A percentile compares a stretch with the other conserved stretches of the same genome.
Conservation (phyloP, 2,329 filamentous ascomycete genomes). For the Trichoderma polysporum region DNA sequence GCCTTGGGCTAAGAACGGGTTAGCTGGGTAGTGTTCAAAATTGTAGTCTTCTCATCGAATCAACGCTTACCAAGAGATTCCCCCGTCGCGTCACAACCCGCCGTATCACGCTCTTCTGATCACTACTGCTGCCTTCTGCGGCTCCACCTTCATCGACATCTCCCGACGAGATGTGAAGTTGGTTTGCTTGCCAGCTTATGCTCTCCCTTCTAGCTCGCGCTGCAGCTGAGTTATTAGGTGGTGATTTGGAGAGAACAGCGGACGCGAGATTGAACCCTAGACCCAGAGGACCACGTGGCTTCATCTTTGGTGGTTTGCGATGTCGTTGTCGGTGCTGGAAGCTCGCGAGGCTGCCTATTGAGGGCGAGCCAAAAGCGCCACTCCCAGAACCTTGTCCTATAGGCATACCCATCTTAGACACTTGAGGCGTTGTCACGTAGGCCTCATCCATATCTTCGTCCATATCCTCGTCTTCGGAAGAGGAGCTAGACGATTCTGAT, state of each 20-base stretch:
- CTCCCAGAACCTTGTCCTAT: conserved; percentile 50
- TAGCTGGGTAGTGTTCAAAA: conserved; percentile 28
- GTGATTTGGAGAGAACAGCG: conserved; percentile 65
- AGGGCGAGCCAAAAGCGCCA: conserved; percentile 66
- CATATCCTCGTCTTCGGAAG: conserved; percentile 68
- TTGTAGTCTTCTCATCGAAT: neutral
- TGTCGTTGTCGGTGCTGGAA: conserved; percentile 77
- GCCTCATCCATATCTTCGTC: conserved; percentile 77
- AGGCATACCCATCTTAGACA: conserved; percentile 57
- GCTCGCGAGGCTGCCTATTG: conserved; percentile 74
- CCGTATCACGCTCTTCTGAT: conserved; percentile 73
- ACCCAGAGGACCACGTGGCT: conserved; percentile 48
- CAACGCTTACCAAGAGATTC: conserved; percentile 74
- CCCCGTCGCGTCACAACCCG: conserved; percentile 82
- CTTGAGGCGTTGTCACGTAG: conserved; percentile 80
- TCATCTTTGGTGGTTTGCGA: conserved; percentile 64
- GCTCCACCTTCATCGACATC: conserved; percentile 59
- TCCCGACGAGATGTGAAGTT: conserved; percentile 75
- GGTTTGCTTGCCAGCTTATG: conserved; percentile 85
- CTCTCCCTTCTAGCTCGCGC: conserved; percentile 72
- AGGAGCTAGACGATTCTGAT: conserved; percentile 75
- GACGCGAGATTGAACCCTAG: conserved; percentile 50
- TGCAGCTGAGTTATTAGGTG: conserved; percentile 52
- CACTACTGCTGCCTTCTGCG: conserved; percentile 51
- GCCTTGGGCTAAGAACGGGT: conserved; percentile 72